Evolutionary conservation across 2,329 filamentous ascomycete genomes (phyloP), one percentile per base, ranked within the genome.

Genomic region (Trichoderma harzianum): DNA sequence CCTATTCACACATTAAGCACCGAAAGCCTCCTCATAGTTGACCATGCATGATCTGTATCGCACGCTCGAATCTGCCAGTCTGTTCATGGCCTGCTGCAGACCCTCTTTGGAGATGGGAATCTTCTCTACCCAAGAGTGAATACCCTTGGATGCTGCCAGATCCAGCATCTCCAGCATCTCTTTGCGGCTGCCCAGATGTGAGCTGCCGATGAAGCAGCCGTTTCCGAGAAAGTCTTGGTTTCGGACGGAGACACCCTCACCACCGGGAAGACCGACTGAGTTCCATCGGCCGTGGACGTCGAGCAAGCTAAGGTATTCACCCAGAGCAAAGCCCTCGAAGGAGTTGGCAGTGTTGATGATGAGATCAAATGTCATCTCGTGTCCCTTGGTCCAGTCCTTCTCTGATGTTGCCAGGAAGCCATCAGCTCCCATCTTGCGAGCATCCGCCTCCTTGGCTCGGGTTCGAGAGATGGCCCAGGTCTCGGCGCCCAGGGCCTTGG

Each of bases 261-360:
- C 91, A 79, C 94, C 92, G 3, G 93, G 93, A 78, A 96, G 86
- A 55, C 93, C 93, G 69, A 95, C 92, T 77, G 88, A 92, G 80
- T 95, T 89, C 89, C 92, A 96, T 78, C 87, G 88, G 72, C 92
- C 93, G 83, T 94, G 92, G 71, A 95, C 90, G 82, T 95, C 94
- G 79, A 97, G 87, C 77, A 94, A 88, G 73, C 88, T 89, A 77
- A 97, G 88, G 84, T 96, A 97, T 74, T 91, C 87, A 67, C 83
- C 82, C 36, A 93, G 83, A 78, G 93, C 88, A 82, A 93, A 93
- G 62, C 85, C 86, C 66, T 90, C 88, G 66, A 88, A 91, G 43
- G 87, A 89, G 78, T 89, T 92, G 76, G 92, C 91, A 8, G 89
- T 91, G 86, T 92, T 93, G 84, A 94, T 80, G 80, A 94, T 92